Conservation (phyloP, 169 alveolate genomes). For the Perkinsus marinus region DNA sequence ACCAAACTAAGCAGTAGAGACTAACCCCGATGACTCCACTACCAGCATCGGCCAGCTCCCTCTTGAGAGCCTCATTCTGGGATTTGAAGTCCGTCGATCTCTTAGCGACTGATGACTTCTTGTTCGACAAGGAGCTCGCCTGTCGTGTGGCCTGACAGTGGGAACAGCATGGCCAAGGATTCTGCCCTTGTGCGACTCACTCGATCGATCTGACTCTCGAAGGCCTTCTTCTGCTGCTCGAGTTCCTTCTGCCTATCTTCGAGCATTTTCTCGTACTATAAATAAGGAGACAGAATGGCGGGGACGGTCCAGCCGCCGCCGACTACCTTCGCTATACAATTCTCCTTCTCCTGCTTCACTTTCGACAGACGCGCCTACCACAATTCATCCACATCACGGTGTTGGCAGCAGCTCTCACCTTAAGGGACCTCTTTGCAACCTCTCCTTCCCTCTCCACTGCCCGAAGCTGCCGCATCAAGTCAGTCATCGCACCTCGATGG, state of each 20-base stretch:
- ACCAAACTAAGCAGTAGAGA: not conserved
- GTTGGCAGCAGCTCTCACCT: not conserved
- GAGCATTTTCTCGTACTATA: not conserved
- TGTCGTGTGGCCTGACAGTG: not conserved
- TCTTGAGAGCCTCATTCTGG: not conserved
- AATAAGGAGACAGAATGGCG: not conserved
- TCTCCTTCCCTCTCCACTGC: not conserved
- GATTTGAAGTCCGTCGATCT: not conserved
- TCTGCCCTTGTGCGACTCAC: not conserved
- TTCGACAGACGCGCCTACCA: not conserved
- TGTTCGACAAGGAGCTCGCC: not conserved
- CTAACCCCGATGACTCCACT: not conserved
- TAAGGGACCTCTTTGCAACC: not conserved
- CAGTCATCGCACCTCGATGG: not conserved
- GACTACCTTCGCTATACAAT: not conserved
- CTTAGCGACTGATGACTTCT: not conserved
- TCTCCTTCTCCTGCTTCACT: not conserved
- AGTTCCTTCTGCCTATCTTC: not conserved
- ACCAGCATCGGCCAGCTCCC: not conserved
- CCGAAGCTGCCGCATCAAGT: not conserved
- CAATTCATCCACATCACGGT: not conserved
- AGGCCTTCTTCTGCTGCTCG: not conserved
- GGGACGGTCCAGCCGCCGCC: not conserved
- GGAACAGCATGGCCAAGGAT: no score
- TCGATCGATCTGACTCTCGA: not conserved